Evolutionary conservation across 1,139 yeast genomes (phyloP).

Genomic region (Arxiozyma slooffiae): DNA sequence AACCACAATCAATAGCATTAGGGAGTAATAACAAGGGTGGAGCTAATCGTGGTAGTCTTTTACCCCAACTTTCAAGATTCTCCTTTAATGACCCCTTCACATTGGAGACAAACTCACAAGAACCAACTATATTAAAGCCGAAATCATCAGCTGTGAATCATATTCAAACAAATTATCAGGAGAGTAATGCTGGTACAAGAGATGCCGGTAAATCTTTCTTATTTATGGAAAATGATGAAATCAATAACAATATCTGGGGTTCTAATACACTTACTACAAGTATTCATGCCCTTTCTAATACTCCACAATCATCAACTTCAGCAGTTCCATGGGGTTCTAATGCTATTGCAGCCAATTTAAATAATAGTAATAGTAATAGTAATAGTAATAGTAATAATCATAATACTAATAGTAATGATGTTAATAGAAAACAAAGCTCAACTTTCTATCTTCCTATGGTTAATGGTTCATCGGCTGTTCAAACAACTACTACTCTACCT

Average conservation of each 20-base stretch:
- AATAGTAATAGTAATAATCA: too few relatives aligned
- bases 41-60: constrained; percentile 39
- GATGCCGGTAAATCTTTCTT: constrained; percentile 47
- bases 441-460: constrained; percentile 13
- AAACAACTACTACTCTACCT: background rate
- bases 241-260: constrained; percentile 39
- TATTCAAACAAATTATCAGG: constrained; percentile 10
- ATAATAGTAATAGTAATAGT: too few relatives aligned
- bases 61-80: constrained; percentile 56
- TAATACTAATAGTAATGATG: too few relatives aligned
- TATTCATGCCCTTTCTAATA: constrained; percentile 22
- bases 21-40: background rate
- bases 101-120: constrained; percentile 18
- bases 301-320: constrained; percentile 30
- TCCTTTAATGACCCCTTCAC: constrained; percentile 59
- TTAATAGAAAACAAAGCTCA: constrained; percentile 14
- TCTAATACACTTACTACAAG: constrained; percentile 29
- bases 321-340: constrained; percentile 25
- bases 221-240: constrained; percentile 43
- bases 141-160: constrained; percentile 8
- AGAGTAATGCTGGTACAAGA: constrained; percentile 13
- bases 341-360: background rate
- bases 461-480: background rate
- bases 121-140: constrained; percentile 10
- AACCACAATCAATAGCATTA: constrained; percentile 18